Evolutionary conservation across 1,139 yeast genomes (phyloP), one percentile per base, ranked within the genome.

Genomic region (Pichia sp.): DNA sequence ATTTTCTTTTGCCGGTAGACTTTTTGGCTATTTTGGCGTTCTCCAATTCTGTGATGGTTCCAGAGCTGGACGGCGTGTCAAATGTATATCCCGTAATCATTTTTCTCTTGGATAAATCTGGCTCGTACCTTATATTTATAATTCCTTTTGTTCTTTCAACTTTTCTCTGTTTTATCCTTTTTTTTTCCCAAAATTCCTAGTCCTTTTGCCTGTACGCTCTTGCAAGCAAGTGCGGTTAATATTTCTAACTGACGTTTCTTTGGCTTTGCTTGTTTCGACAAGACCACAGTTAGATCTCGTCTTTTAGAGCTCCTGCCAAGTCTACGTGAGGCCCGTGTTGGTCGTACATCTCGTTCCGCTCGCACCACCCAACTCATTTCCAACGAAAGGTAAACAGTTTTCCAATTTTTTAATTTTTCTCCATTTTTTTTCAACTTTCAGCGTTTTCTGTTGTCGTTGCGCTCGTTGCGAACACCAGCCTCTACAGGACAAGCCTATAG

Each of bases 1-100:
- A 87, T 67, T 84, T 85, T 55, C 95, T 75, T 67, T 81, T 82
- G 9, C 68, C 82, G 0, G 77, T 75, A 1, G 80, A 71, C 2
- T 74, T 73, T 59, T 71, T 73, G 52, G 55, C 61, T n/a, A 59
- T 55, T 49, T 55, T 60, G 65, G 59, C 52, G 34, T 27, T 41
- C 10, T 49, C 53, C 2, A 49, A 10, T 17, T 46, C 34, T 20
- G 29, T 16, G 17, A 43, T 36, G 24, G 40, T 16, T 36, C 41
- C 8, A 16, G 17, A 29, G n/a, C 40, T 36, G 2, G 40, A 36
- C 14, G 40, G 40, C 16, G 27, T 16, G 12, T 45, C 29, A 16
- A 33, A 45, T 8, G 44, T 7, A 17, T 16, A 48, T 2, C 20
- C 49, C 16, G 52, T 20, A 12, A 52, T 24, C 56, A 53, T 53